Percentiles rank a stretch among this genome's conserved stretches.
These are phyloP conservation scores for Myrica gale DNA, from an alignment of 306 rosid species.

Conservation along the genomic window DNA sequence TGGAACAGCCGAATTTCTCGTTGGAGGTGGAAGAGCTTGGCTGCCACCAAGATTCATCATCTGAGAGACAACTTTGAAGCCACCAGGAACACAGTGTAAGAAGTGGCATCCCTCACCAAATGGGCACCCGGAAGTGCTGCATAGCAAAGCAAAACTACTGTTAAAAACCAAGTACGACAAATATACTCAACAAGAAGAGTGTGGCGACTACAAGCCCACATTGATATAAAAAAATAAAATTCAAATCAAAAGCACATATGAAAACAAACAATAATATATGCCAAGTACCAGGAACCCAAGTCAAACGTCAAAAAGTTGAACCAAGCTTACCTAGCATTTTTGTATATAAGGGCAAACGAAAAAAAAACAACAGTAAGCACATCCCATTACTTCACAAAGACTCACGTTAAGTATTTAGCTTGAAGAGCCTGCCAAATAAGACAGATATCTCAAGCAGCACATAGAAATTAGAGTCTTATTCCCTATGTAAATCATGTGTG, in stretches of 20 bases:
- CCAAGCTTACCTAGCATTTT: neutral
- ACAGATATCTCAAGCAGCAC: neutral
- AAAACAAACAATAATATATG: neutral
- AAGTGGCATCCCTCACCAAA: slow-evolving; percentile 91
- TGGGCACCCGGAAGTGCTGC: slow-evolving; percentile 96
- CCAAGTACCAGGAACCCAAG: neutral
- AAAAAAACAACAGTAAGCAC: neutral
- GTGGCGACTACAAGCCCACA: neutral
- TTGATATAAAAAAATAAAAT: neutral
- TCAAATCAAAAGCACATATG: too few species aligned
- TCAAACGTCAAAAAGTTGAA: neutral
- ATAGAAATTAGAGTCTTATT: neutral
- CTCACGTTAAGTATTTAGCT: neutral
- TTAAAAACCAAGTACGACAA: neutral
- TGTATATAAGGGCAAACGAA: neutral
- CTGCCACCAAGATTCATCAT: slow-evolving; percentile 52
- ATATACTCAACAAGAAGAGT: neutral
- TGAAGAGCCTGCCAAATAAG: neutral
- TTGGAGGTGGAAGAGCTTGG: slow-evolving; percentile 45
- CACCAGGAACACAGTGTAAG: slow-evolving; percentile 85
- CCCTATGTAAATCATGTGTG: neutral
- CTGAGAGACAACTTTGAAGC: slow-evolving; percentile 71
- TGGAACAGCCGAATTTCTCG: slow-evolving; percentile 51
- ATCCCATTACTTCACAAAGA: neutral
- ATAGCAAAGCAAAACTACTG: slow-evolving; percentile 22